phyloP scores from a whole-genome alignment of 1,284 basidiomycete species.

The Golubevia pallescens region DNA sequence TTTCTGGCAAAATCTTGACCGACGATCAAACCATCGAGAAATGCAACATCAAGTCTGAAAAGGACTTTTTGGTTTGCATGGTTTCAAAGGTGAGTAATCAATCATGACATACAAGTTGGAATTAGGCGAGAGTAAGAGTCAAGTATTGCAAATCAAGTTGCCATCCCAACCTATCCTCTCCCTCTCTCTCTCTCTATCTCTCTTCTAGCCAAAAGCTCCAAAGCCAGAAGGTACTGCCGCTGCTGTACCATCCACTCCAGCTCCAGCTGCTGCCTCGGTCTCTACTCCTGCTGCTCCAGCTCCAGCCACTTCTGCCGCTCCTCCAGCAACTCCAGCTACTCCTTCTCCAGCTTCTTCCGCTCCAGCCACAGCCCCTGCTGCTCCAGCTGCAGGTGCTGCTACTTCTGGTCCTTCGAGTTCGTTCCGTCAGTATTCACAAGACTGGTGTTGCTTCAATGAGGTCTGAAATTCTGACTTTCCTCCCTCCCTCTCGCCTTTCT shows the following conservation, averaged over 20 bases:
- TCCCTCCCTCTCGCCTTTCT: not conserved
- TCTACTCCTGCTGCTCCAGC: slow-evolving; percentile 12
- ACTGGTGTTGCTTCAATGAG: not conserved
- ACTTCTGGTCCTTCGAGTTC: slow-evolving; percentile 10
- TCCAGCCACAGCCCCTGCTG: slow-evolving; percentile 11
- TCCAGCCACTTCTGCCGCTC: slow-evolving; percentile 3
- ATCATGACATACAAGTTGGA: no score
- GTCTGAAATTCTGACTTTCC: not conserved
- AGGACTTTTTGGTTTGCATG: slow-evolving; percentile 63
- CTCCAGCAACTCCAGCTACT: slow-evolving; percentile 4
- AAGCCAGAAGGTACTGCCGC: slow-evolving; percentile 16
- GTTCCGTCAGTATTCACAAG: slow-evolving; percentile 10
- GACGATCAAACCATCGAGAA: slow-evolving; percentile 53
- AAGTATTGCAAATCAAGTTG: no score
- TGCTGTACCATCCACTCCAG: slow-evolving; percentile 12
- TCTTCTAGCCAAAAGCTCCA: slow-evolving; percentile 31
- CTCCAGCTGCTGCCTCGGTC: slow-evolving; percentile 15
- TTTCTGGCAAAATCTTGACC: slow-evolving; percentile 57
- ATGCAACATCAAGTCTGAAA: slow-evolving; percentile 57
- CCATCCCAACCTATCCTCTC: not conserved
- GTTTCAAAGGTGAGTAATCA: slow-evolving; percentile 47
- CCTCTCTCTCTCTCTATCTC: no score
- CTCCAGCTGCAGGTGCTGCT: slow-evolving; percentile 7
- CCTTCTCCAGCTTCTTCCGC: slow-evolving; percentile 9
- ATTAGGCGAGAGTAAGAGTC: no score